These are phyloP conservation scores for Microsporum ferrugineum DNA, from an alignment of 2,329 filamentous ascomycete species.

Conservation along the genomic window DNA sequence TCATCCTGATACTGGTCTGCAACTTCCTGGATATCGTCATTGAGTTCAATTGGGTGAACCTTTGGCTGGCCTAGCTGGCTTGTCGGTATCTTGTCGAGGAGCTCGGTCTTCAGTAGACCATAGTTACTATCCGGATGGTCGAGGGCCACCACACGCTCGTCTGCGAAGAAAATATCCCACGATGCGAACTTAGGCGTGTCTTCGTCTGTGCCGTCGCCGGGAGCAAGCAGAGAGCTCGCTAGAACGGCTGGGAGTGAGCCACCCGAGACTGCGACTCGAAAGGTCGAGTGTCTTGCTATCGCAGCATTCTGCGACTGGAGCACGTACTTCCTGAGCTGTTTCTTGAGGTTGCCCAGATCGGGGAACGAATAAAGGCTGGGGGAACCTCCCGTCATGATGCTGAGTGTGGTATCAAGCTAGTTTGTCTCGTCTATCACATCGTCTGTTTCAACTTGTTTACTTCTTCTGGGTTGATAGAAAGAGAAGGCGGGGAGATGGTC, in stretches of 20 bases:
- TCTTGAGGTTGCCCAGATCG: conserved; percentile 56
- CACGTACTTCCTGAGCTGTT: conserved; percentile 69
- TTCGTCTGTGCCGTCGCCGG: conserved; percentile 39
- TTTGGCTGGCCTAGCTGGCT: conserved; percentile 50
- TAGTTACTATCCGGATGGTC: conserved; percentile 94
- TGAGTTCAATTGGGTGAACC: conserved; percentile 66
- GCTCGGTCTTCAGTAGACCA: conserved; percentile 69
- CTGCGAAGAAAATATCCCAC: conserved; percentile 98
- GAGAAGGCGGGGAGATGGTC: background rate
- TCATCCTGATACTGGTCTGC: conserved; percentile 88
- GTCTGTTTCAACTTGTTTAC: background rate
- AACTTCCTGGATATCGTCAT: conserved; percentile 79
- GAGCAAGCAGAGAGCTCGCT: conserved; percentile 64
- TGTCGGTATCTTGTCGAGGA: conserved; percentile 75
- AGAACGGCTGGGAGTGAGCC: conserved; percentile 85
- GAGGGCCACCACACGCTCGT: conserved; percentile 88
- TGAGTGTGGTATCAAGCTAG: background rate
- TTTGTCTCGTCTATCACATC: background rate
- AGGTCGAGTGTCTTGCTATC: conserved; percentile 65
- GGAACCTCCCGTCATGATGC: conserved; percentile 20
- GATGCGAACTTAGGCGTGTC: conserved; percentile 65
- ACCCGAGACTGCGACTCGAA: conserved; percentile 88
- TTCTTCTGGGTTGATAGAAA: background rate
- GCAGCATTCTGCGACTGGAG: conserved; percentile 71
- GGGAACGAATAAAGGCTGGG: conserved; percentile 70